Percentiles rank a stretch among this genome's conserved stretches.
These are phyloP conservation scores for Orbilia ellipsospora DNA, from an alignment of 2,329 filamentous ascomycete genomes.

Conservation along the genomic window DNA sequence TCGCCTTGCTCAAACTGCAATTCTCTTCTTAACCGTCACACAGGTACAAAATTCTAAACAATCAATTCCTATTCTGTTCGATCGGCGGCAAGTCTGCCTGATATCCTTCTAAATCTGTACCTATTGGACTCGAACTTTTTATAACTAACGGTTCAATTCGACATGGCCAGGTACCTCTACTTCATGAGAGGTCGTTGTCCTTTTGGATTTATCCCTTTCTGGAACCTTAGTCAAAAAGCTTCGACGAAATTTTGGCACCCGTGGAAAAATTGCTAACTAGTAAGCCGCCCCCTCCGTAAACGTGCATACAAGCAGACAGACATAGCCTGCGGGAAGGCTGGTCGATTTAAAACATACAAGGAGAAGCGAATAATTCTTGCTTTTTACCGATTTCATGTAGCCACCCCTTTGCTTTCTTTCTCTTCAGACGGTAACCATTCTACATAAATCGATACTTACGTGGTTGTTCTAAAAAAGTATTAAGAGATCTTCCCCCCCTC, in stretches of 20 bases:
- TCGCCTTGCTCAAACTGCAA: conserved; percentile 27
- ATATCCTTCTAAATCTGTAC: conserved; percentile 34
- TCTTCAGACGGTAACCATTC: conserved; percentile 13
- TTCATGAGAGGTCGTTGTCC: conserved; percentile 22
- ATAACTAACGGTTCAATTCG: conserved; percentile 29
- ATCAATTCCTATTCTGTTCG: conserved; percentile 41
- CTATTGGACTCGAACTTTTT: conserved; percentile 19
- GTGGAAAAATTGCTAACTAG: conserved; percentile 12
- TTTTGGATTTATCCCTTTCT: conserved; percentile 17
- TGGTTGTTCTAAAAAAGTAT: conserved; percentile 36
- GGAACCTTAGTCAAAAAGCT: conserved; percentile 27
- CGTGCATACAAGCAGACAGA: conserved; percentile 41
- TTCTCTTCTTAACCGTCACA: conserved; percentile 47
- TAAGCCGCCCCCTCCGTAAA: conserved; percentile 47
- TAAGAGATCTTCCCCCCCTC: conserved; percentile 32
- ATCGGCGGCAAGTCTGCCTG: conserved; percentile 50
- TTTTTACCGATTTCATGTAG: conserved; percentile 49
- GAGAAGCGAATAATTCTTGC: conserved; percentile 53
- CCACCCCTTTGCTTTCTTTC: conserved; percentile 50
- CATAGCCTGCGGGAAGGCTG: conserved; percentile 49
- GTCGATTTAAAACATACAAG: conserved; percentile 52
- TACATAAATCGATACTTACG: conserved; percentile 41
- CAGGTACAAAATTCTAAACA: conserved; percentile 32
- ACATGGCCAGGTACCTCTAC: conserved; percentile 50
- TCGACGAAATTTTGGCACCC: conserved; percentile 23